A percentile compares a stretch with the other conserved stretches of the same genome.
Evolutionary conservation across 2,329 filamentous ascomycete species (phyloP).

Genomic region (Sporothrix schenckii): DNA sequence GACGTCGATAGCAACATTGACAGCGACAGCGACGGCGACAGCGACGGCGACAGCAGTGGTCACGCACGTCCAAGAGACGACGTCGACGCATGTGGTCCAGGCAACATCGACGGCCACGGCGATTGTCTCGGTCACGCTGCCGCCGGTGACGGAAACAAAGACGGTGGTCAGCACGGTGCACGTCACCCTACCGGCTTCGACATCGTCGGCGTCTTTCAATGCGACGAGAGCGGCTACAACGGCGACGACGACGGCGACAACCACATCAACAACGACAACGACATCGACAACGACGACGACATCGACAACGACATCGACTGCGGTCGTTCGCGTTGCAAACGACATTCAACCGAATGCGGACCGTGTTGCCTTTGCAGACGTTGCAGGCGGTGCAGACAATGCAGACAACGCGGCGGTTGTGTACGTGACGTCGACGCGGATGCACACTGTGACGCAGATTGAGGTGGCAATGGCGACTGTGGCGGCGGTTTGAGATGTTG

Average conservation of each 20-base stretch:
- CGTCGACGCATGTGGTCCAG: background rate
- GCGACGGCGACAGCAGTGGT: background rate
- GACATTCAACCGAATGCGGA: background rate
- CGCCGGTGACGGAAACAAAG: background rate
- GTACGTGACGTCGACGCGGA: conserved; percentile 23
- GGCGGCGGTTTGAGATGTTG: background rate
- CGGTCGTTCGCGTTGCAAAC: background rate
- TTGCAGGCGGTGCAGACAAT: background rate
- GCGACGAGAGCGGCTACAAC: background rate
- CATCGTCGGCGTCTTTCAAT: background rate
- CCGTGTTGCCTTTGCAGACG: background rate
- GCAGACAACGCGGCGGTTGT: background rate
- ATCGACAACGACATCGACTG: background rate
- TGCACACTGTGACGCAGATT: conserved; percentile 1
- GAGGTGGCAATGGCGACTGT: background rate
- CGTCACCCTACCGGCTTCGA: background rate
- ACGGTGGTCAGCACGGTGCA: conserved; percentile 23
- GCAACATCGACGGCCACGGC: background rate
- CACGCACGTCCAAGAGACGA: conserved; percentile 17
- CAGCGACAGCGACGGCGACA: background rate
- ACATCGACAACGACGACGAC: background rate
- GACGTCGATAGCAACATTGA: background rate
- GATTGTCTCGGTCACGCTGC: background rate
- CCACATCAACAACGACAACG: background rate
- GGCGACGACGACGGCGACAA: background rate